Conservation (phyloP, 805 yeast species). For the Pichia nanzhaoensis region DNA sequence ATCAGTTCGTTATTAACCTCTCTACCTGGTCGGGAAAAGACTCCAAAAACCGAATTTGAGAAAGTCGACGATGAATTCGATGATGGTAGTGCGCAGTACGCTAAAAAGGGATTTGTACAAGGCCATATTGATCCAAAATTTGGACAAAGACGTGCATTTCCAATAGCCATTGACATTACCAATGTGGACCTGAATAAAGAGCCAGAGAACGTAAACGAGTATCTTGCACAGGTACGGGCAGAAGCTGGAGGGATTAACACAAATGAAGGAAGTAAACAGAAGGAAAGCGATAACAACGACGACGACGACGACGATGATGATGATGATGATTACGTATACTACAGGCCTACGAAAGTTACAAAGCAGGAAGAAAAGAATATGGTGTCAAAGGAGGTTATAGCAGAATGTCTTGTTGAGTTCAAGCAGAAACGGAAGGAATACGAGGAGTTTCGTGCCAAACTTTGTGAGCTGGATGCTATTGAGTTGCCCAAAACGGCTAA, state of each 20-base stretch:
- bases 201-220: constrained; percentile 26
- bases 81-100: not conserved
- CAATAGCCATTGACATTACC: constrained; percentile 20
- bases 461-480: constrained; percentile 24
- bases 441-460: constrained; percentile 13
- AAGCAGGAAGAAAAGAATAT: not conserved
- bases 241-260: constrained; percentile 21
- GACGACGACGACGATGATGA: constrained; percentile 2
- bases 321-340: constrained; percentile 10
- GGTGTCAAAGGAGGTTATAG: not conserved
- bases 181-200: constrained; percentile 13
- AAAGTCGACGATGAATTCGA: not conserved
- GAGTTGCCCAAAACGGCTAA: constrained; percentile 33
- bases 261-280: not conserved
- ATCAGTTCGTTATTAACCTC: not conserved
- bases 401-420: constrained; percentile 17
- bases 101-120: constrained; percentile 14
- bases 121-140: constrained; percentile 33
- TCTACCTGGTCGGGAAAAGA: constrained; percentile 3
- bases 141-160: constrained; percentile 33
- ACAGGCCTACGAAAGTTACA: not conserved
- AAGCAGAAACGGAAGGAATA: constrained; percentile 15
- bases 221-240: constrained; percentile 29
- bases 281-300: too few relatives aligned
- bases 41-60: not conserved